phyloP scores from a whole-genome alignment of 176 grass and related monocot genomes.

The Coix lacrymajobi region DNA sequence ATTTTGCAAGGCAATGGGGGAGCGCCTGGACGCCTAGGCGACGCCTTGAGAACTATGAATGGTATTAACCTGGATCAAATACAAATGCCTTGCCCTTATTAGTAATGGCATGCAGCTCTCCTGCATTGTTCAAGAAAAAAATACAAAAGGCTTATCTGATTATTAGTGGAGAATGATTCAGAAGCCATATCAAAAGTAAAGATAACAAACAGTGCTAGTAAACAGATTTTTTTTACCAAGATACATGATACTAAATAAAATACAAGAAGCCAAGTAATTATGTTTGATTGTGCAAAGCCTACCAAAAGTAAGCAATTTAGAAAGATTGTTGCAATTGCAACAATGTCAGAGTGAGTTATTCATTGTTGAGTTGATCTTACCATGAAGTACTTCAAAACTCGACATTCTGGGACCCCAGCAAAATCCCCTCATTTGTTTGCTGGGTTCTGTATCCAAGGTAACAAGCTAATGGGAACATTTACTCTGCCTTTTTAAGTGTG shows the following conservation, averaged over 20 bases:
- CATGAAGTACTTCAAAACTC: neutral
- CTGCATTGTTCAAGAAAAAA: no score
- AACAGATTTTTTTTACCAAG: neutral
- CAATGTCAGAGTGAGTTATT: neutral
- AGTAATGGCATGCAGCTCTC: no score
- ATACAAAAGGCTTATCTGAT: neutral
- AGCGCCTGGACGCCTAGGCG: no score
- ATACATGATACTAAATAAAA: neutral
- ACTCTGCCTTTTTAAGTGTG: neutral
- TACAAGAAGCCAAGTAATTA: neutral
- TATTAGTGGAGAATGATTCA: neutral
- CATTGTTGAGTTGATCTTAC: neutral
- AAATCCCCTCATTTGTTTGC: neutral
- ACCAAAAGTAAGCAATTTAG: neutral
- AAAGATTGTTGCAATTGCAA: neutral
- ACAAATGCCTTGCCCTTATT: neutral
- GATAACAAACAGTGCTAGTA: neutral
- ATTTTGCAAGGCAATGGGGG: no score
- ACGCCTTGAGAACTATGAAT: no score
- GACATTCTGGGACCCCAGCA: neutral
- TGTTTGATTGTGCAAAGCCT: constrained; percentile 6
- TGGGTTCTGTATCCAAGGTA: neutral
- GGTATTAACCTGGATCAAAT: constrained; percentile 14
- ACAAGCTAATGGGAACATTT: neutral
- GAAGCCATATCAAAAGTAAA: neutral